Evolutionary conservation across 306 rosid species (phyloP).

Genomic region (Argentina anserina): DNA sequence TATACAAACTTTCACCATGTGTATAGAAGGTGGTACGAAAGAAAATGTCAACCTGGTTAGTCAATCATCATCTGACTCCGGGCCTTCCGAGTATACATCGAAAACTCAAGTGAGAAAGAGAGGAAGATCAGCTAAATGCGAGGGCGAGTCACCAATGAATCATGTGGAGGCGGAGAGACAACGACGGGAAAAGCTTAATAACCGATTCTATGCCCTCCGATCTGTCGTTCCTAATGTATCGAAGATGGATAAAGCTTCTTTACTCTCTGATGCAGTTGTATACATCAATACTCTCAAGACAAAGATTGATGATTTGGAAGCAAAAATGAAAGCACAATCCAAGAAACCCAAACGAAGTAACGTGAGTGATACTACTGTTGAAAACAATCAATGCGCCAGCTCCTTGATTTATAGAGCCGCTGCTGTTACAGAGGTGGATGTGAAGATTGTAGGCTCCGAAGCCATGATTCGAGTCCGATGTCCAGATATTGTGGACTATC

Average conservation of each 20-base stretch:
- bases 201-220: constrained; percentile 62
- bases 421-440: constrained; percentile 36
- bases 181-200: constrained; percentile 48
- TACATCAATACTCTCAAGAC: constrained; percentile 55
- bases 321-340: constrained; percentile 8
- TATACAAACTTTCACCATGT: neutral
- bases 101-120: constrained; percentile 8
- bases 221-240: constrained; percentile 66
- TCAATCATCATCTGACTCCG: constrained; percentile 28
- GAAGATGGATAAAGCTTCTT: constrained; percentile 70
- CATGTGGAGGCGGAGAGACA: constrained; percentile 71
- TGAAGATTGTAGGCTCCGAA: constrained; percentile 44
- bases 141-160: constrained; percentile 22
- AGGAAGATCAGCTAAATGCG: constrained; percentile 1
- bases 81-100: constrained; percentile 15
- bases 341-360: neutral
- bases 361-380: neutral
- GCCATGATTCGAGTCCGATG: constrained; percentile 58
- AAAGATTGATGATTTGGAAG: constrained; percentile 28
- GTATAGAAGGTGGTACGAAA: neutral
- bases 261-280: constrained; percentile 47
- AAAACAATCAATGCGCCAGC: neutral
- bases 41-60: neutral
- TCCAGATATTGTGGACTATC: constrained; percentile 41
- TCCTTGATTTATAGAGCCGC: neutral